These are phyloP conservation scores for Rhododendron ovatum DNA, from an alignment of 148 eudicot species.

Conservation along the genomic window DNA sequence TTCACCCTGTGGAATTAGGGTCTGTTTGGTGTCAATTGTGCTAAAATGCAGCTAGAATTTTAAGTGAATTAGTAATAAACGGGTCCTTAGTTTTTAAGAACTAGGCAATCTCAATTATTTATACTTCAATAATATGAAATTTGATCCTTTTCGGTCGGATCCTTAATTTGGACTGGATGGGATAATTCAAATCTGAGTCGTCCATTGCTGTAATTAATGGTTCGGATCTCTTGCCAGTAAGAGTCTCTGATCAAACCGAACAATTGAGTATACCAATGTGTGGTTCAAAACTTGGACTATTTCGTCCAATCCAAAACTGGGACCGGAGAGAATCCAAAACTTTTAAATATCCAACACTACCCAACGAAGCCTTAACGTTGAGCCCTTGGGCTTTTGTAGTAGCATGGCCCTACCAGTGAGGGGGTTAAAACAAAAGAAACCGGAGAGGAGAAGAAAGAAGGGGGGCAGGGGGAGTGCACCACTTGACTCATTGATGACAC, in stretches of 20 bases:
- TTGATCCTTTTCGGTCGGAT: not conserved
- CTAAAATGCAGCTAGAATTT: not conserved
- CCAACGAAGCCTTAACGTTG: not conserved
- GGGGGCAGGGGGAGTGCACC: not conserved
- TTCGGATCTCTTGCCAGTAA: not conserved
- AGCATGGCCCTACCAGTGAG: not conserved
- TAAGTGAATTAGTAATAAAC: not conserved
- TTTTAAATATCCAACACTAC: not conserved
- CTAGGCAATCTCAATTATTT: not conserved
- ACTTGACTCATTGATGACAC: not conserved
- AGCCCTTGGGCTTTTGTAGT: not conserved
- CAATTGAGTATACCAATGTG: not conserved
- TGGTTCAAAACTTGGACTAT: too few species aligned
- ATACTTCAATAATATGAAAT: too few species aligned
- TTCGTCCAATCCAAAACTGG: too few species aligned
- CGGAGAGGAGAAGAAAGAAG: not conserved
- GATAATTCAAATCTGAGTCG: too few species aligned
- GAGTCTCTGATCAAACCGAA: not conserved
- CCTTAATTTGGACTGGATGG: too few species aligned
- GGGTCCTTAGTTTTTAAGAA: not conserved
- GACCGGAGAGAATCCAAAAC: too few species aligned
- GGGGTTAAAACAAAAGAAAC: not conserved
- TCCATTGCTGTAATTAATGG: too few species aligned
- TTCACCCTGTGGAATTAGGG: conserved; percentile 5
- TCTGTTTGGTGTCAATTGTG: not conserved